These are phyloP conservation scores for Colletotrichum liaoningense DNA, from an alignment of 2,329 filamentous ascomycete genomes.

Conservation along the genomic window DNA sequence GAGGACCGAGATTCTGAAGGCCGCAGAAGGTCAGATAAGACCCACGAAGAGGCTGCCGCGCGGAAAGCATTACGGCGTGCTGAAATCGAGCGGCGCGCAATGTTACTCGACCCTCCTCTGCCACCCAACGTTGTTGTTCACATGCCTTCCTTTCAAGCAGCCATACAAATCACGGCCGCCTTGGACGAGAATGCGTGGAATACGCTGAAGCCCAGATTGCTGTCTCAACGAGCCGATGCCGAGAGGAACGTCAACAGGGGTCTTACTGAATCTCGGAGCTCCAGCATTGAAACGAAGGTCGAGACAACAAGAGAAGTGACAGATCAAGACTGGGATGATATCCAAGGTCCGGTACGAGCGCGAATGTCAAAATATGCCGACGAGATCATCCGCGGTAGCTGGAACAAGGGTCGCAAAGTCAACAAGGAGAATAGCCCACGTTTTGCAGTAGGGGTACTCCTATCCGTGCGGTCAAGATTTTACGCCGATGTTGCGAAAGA, in stretches of 20 bases:
- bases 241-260: conserved; percentile 65
- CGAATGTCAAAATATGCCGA: conserved; percentile 76
- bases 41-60: conserved; percentile 67
- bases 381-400: conserved; percentile 73
- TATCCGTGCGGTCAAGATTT: conserved; percentile 75
- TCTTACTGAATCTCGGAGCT: conserved; percentile 43
- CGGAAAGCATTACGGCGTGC: conserved; percentile 72
- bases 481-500: conserved; percentile 70
- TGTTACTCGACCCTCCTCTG: conserved; percentile 74
- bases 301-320: conserved; percentile 60
- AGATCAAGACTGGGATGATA: conserved; percentile 78
- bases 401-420: conserved; percentile 73
- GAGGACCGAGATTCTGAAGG: not conserved
- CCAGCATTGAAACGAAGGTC: conserved; percentile 47
- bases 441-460: conserved; percentile 79
- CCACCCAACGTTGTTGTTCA: conserved; percentile 70
- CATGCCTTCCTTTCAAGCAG: conserved; percentile 80
- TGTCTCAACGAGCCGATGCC: conserved; percentile 74
- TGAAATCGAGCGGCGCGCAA: conserved; percentile 79
- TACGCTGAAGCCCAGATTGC: conserved; percentile 73
- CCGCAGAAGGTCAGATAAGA: not conserved
- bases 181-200: conserved; percentile 78
- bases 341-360: conserved; percentile 74
- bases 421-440: conserved; percentile 71
- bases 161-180: conserved; percentile 75